Conservation (phyloP, 1,139 yeast genomes). For the Diutina siamensis region DNA sequence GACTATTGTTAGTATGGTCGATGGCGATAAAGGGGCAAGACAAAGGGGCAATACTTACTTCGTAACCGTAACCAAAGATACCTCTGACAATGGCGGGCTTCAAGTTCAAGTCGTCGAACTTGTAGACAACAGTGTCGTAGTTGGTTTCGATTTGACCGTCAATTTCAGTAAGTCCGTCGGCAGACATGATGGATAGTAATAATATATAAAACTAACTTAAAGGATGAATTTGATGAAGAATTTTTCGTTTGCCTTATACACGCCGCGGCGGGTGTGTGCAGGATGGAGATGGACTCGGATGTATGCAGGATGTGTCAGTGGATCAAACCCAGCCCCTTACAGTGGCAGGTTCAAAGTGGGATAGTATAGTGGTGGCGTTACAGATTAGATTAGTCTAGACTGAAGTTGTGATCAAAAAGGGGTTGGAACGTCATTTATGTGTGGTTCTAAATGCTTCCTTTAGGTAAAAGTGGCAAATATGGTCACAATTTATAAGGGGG, state of each 20-base stretch:
- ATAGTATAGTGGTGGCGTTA: no score
- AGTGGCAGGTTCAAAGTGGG: no score
- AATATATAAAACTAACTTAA: background rate
- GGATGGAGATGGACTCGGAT: slow-evolving; percentile 1
- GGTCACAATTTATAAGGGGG: no score
- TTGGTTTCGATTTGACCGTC: slow-evolving; percentile 55
- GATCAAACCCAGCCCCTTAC: no score
- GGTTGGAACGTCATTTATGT: no score
- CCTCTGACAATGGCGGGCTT: slow-evolving; percentile 73
- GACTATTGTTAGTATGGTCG: slow-evolving; percentile 17
- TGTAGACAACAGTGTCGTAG: slow-evolving; percentile 93
- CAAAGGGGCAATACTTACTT: slow-evolving; percentile 13
- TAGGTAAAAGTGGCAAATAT: no score
- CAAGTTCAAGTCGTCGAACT: slow-evolving; percentile 79
- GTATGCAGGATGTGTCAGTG: background rate
- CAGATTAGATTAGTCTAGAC: no score
- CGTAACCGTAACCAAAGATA: slow-evolving; percentile 96
- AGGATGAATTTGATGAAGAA: background rate
- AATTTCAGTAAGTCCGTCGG: slow-evolving; percentile 6
- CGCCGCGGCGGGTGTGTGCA: background rate
- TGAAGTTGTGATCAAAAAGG: no score
- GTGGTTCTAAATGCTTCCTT: no score
- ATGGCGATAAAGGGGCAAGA: background rate
- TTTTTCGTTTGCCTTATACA: slow-evolving; percentile 4
- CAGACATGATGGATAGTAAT: slow-evolving; percentile 5